Evolutionary conservation across 257 asterid genomes (phyloP).

Genomic region (Apocynum venetum): DNA sequence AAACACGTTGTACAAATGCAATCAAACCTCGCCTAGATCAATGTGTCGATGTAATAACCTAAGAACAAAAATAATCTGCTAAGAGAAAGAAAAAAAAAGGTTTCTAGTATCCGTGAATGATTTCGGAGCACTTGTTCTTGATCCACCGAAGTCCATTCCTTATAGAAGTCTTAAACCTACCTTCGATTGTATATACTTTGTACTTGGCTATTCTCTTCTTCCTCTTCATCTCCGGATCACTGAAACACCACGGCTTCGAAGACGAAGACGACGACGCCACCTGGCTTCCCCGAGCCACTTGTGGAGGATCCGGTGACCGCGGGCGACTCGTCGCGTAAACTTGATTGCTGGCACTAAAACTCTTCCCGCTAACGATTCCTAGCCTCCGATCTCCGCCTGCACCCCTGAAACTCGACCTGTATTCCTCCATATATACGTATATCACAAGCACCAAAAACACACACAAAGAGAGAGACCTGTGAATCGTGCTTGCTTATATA

Average conservation of each 20-base stretch:
- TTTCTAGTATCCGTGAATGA: slow-evolving; percentile 60
- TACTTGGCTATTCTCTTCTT: slow-evolving; percentile 68
- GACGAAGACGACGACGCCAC: slow-evolving; percentile 15
- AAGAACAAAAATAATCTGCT: neutral
- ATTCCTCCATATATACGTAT: slow-evolving; percentile 18
- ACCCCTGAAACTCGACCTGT: slow-evolving; percentile 47
- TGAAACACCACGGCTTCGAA: slow-evolving; percentile 61
- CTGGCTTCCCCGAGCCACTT: slow-evolving; percentile 14
- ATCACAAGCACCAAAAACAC: neutral
- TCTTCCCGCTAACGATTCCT: slow-evolving; percentile 45
- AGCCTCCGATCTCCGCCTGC: slow-evolving; percentile 49
- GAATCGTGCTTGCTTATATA: neutral
- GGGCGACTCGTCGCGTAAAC: slow-evolving; percentile 13
- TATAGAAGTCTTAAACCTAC: slow-evolving; percentile 68
- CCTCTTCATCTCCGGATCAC: slow-evolving; percentile 65
- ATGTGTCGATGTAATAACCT: neutral
- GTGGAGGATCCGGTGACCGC: slow-evolving; percentile 28
- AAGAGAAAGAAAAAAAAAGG: neutral
- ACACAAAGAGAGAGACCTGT: neutral
- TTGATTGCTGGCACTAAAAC: slow-evolving; percentile 11
- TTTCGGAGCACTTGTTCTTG: slow-evolving; percentile 61
- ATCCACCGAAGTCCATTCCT: slow-evolving; percentile 71
- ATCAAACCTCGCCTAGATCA: neutral
- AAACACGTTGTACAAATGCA: neutral
- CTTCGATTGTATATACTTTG: slow-evolving; percentile 68